Evolutionary conservation across 345 rosid species (phyloP).

Genomic region (Pugionium dolabratum): DNA sequence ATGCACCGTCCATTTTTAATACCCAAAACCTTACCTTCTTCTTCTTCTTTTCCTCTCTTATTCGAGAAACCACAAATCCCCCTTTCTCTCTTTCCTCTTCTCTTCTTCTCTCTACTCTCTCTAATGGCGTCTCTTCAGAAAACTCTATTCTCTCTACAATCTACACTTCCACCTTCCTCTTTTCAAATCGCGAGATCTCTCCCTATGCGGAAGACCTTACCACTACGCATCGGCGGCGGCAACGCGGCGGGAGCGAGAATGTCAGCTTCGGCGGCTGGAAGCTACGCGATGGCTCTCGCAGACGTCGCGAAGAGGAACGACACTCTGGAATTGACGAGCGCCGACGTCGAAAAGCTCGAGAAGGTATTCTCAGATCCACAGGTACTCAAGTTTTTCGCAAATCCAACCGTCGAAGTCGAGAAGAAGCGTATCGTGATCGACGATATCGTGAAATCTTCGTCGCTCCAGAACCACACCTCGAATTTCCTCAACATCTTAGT

Average conservation of each 20-base stretch:
- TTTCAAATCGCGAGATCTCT: constrained; percentile 43
- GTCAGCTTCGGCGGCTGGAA: constrained; percentile 59
- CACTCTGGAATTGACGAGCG: too few relatives aligned
- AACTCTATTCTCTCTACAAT: constrained; percentile 52
- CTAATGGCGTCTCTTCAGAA: constrained; percentile 67
- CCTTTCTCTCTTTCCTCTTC: not conserved
- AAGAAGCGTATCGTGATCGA: constrained; percentile 55
- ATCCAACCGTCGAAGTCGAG: constrained; percentile 40
- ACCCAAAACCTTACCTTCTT: constrained; percentile 36
- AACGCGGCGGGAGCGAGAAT: constrained; percentile 48
- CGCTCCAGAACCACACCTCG: constrained; percentile 57
- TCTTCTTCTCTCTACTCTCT: constrained; percentile 9
- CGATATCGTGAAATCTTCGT: constrained; percentile 55
- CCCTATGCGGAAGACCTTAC: constrained; percentile 42
- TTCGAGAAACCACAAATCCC: constrained; percentile 33
- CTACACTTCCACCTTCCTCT: constrained; percentile 50
- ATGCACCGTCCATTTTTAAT: not conserved
- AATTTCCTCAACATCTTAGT: constrained; percentile 72
- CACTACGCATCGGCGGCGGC: constrained; percentile 42
- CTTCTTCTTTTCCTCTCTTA: constrained; percentile 27
- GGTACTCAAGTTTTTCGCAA: too few relatives aligned
- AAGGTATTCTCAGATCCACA: too few relatives aligned
- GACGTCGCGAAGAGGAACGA: constrained; percentile 27
- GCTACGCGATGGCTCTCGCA: constrained; percentile 74
- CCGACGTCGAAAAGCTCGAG: too few relatives aligned